phyloP scores from a whole-genome alignment of 1,284 basidiomycete species.

The Pisolithus thermaeus region DNA sequence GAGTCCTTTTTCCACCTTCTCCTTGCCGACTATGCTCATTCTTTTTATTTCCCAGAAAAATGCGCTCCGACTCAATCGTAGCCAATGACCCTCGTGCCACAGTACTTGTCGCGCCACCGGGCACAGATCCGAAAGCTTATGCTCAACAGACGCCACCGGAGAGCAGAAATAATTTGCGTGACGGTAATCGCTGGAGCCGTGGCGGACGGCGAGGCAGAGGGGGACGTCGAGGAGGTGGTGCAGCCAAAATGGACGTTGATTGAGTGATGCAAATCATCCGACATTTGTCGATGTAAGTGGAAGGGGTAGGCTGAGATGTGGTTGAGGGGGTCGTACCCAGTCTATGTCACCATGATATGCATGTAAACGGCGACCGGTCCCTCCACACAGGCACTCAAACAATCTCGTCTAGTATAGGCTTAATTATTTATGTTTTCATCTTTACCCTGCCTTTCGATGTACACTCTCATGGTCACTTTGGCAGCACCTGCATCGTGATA shows the following conservation, averaged over 20 bases:
- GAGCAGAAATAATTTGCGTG: conserved; percentile 15
- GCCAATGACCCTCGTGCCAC: conserved; percentile 62
- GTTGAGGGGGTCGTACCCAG: too few species aligned
- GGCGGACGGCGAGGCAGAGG: conserved; percentile 27
- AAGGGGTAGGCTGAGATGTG: too few species aligned
- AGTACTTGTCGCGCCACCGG: conserved; percentile 66
- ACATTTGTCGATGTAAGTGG: not conserved
- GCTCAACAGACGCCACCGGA: conserved; percentile 22
- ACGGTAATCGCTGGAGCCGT: conserved; percentile 26
- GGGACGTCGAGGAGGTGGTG: conserved; percentile 31
- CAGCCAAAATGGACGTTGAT: conserved; percentile 32
- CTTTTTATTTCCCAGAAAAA: conserved; percentile 50
- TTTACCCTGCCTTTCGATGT: too few species aligned
- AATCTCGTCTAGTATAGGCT: too few species aligned
- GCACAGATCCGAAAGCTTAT: conserved; percentile 54
- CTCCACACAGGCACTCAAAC: too few species aligned
- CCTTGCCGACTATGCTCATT: not conserved
- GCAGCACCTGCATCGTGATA: too few species aligned
- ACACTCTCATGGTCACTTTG: too few species aligned
- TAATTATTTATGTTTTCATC: too few species aligned
- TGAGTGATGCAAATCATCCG: conserved; percentile 8
- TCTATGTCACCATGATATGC: too few species aligned
- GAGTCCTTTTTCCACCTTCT: conserved; percentile 28
- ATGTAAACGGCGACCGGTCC: too few species aligned
- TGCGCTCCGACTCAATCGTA: conserved; percentile 77